phyloP scores from a whole-genome alignment of 768 basidiomycete species.

The Lactarius psammicola region DNA sequence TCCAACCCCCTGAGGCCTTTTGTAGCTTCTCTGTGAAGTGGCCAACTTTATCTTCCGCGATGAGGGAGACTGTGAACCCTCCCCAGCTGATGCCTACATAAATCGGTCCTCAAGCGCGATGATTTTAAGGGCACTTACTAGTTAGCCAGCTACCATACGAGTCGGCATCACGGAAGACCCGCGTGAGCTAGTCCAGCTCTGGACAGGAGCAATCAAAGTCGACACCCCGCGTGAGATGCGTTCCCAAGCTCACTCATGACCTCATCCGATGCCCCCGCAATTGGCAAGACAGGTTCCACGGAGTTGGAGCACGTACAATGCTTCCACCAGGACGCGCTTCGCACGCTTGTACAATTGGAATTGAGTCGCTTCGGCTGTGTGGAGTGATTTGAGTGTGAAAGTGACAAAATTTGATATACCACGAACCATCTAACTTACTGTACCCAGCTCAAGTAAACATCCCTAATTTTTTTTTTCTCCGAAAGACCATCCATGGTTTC shows the following conservation, averaged over 20 bases:
- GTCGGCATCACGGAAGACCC: slow-evolving; percentile 63
- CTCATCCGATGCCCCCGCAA: slow-evolving; percentile 30
- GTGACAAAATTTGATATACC: not conserved
- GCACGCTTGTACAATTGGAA: slow-evolving; percentile 84
- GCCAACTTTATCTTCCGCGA: slow-evolving; percentile 60
- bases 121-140: slow-evolving; percentile 42
- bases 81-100: slow-evolving; percentile 83
- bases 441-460: slow-evolving; percentile 78
- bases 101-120: not conserved
- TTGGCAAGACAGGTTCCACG: slow-evolving; percentile 51
- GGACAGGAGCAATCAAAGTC: slow-evolving; percentile 79
- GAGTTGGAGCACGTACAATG: slow-evolving; percentile 77
- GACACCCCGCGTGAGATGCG: slow-evolving; percentile 63
- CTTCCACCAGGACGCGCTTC: slow-evolving; percentile 79
- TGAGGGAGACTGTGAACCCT: slow-evolving; percentile 82
- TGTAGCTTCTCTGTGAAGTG: slow-evolving; percentile 62
- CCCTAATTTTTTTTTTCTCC: slow-evolving; percentile 51
- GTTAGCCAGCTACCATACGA: slow-evolving; percentile 84
- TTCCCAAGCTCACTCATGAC: slow-evolving; percentile 62
- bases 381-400: not conserved
- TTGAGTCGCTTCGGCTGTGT: slow-evolving; percentile 68
- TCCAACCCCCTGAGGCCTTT: slow-evolving; percentile 56
- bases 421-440: slow-evolving; percentile 70
- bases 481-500: slow-evolving; percentile 64
- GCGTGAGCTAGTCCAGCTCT: slow-evolving; percentile 72